phyloP scores from a whole-genome alignment of 1,284 basidiomycete genomes.

The Kwoniella shivajii region DNA sequence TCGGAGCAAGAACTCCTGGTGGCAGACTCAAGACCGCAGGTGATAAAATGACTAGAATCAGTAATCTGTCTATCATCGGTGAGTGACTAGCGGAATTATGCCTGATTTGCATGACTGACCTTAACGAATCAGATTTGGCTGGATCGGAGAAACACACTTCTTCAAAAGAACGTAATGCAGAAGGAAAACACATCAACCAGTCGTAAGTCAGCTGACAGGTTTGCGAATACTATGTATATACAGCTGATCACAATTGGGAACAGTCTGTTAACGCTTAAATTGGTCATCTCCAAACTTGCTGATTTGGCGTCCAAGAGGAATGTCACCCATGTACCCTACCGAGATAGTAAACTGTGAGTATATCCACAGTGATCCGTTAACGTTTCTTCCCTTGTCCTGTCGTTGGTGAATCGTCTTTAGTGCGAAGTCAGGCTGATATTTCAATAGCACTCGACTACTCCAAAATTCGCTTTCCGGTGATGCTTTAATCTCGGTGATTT shows the following conservation, averaged over 20 bases:
- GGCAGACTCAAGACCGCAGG: constrained; percentile 32
- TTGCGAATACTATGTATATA: background rate
- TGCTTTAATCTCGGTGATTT: constrained; percentile 93
- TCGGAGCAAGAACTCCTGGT: constrained; percentile 26
- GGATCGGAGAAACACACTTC: constrained; percentile 94
- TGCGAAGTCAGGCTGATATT: background rate
- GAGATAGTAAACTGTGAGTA: constrained; percentile 76
- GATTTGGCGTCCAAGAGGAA: constrained; percentile 81
- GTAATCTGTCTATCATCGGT: constrained; percentile 61
- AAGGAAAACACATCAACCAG: constrained; percentile 88
- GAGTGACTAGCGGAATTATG: constrained; percentile 4
- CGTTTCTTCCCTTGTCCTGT: no score
- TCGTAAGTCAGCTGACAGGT: constrained; percentile 35
- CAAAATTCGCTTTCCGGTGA: constrained; percentile 94
- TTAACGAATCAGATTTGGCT: constrained; percentile 76
- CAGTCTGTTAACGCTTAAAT: constrained; percentile 83
- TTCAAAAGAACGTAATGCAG: constrained; percentile 85
- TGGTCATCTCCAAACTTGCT: constrained; percentile 83
- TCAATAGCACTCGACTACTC: constrained; percentile 73
- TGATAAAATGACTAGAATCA: constrained; percentile 60
- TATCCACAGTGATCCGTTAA: background rate
- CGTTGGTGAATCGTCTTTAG: no score
- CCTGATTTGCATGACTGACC: constrained; percentile 15
- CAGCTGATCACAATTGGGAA: background rate
- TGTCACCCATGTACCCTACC: constrained; percentile 88